These are phyloP conservation scores for Cocos nucifera DNA, from an alignment of 176 grass and related monocot species.

Conservation along the genomic window DNA sequence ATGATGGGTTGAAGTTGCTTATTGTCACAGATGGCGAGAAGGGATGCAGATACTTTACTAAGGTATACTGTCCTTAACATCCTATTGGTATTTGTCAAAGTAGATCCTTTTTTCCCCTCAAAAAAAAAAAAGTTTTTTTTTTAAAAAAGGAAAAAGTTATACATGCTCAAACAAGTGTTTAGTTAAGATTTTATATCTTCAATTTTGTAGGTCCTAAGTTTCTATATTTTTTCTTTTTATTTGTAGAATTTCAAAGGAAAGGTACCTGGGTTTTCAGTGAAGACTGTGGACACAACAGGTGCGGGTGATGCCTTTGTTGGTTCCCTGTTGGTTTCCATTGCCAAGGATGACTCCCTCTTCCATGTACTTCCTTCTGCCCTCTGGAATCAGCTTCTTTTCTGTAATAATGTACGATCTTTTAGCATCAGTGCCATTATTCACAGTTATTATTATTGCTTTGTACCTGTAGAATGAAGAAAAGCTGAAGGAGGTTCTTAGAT, in stretches of 20 bases:
- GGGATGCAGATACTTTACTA: conserved; percentile 87
- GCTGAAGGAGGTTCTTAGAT: conserved; percentile 60
- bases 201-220: too few relatives aligned
- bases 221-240: background rate
- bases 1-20: conserved; percentile 72
- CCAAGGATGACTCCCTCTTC: conserved; percentile 66
- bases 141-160: too few relatives aligned
- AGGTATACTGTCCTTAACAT: conserved; percentile 19
- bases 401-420: too few relatives aligned
- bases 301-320: conserved; percentile 90
- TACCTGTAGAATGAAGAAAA: conserved; percentile 60
- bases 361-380: conserved; percentile 20
- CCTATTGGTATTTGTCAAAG: background rate
- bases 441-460: background rate
- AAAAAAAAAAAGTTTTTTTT: too few relatives aligned
- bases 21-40: conserved; percentile 89
- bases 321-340: conserved; percentile 53
- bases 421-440: too few relatives aligned
- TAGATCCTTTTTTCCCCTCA: too few relatives aligned
- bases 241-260: conserved; percentile 66
- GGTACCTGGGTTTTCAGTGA: conserved; percentile 47
- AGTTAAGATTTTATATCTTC: too few relatives aligned
- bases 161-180: too few relatives aligned
- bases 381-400: background rate
- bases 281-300: conserved; percentile 76